Evolutionary conservation across 345 rosid genomes (phyloP).

Genomic region (Rhizophora apiculata): DNA sequence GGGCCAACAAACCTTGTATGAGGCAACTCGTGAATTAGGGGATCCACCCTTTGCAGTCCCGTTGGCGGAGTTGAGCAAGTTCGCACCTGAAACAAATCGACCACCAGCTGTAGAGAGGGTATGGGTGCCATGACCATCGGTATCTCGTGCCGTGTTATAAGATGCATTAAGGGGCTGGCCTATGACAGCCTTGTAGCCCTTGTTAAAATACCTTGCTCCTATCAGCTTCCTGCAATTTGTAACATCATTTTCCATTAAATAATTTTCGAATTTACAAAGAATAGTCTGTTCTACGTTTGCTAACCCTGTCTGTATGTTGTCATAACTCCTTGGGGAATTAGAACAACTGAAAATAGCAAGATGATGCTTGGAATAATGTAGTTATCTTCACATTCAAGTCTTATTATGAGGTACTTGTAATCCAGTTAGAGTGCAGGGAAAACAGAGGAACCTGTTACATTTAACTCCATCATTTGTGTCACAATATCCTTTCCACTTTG

Average conservation of each 20-base stretch:
- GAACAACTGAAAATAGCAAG: not conserved
- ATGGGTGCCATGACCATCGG: conserved; percentile 52
- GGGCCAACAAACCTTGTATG: conserved; percentile 61
- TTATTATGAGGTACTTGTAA: no score
- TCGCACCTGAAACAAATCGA: conserved; percentile 46
- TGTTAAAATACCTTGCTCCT: conserved; percentile 63
- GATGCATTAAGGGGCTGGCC: conserved; percentile 32
- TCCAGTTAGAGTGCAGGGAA: no score
- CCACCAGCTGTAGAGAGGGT: conserved; percentile 69
- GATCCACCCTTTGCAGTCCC: conserved; percentile 79
- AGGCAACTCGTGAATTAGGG: conserved; percentile 54
- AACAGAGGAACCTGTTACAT: conserved; percentile 51
- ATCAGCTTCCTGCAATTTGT: conserved; percentile 48
- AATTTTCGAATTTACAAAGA: not conserved
- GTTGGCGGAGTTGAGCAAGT: conserved; percentile 40
- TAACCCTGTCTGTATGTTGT: no score
- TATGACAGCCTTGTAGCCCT: conserved; percentile 36
- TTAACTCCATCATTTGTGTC: conserved; percentile 22
- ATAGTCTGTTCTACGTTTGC: no score
- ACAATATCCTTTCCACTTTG: conserved; percentile 55
- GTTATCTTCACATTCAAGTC: no score
- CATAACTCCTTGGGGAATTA: no score
- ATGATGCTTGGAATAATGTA: not conserved
- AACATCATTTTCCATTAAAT: no score
- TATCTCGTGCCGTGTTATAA: conserved; percentile 34